Percentiles rank a stretch among this genome's conserved stretches.
These are phyloP conservation scores for Marasmius sp. DNA, from an alignment of 1,284 basidiomycete species.

Conservation along the genomic window DNA sequence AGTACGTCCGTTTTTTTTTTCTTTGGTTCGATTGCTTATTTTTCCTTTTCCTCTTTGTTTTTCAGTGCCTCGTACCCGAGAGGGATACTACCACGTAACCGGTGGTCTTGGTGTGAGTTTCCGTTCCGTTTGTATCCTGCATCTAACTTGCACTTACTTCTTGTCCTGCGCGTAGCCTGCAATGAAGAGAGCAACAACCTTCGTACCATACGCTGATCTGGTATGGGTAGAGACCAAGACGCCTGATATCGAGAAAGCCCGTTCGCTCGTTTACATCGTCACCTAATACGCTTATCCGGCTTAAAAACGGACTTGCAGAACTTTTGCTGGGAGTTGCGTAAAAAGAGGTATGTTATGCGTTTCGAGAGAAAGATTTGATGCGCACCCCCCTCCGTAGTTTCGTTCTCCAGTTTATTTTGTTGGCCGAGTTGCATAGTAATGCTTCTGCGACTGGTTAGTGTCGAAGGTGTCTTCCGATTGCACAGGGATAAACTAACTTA, in stretches of 20 bases:
- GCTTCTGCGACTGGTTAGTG: constrained; percentile 74
- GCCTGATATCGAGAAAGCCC: constrained; percentile 71
- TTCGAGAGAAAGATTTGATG: constrained; percentile 21
- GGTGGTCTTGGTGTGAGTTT: constrained; percentile 68
- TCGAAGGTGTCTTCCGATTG: constrained; percentile 17
- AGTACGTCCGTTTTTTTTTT: no score
- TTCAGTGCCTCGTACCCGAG: constrained; percentile 81
- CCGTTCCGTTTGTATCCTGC: constrained; percentile 10
- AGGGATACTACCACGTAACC: constrained; percentile 90
- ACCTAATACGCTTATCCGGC: no score
- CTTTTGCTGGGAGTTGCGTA: constrained; percentile 90
- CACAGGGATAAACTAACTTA: no score
- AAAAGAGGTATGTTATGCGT: constrained; percentile 66
- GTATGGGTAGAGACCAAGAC: constrained; percentile 91
- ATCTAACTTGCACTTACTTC: neutral
- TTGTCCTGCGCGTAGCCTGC: constrained; percentile 62
- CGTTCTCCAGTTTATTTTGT: constrained; percentile 81
- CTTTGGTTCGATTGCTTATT: constrained; percentile 4
- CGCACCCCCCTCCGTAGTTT: constrained; percentile 47
- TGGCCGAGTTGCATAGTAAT: constrained; percentile 86
- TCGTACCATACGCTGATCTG: constrained; percentile 82
- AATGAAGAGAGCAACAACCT: constrained; percentile 79
- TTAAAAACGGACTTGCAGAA: constrained; percentile 74
- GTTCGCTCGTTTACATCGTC: no score
- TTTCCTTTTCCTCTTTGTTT: no score